Evolutionary conservation across 305 asterid genomes (phyloP).

Genomic region (Withania somnifera): DNA sequence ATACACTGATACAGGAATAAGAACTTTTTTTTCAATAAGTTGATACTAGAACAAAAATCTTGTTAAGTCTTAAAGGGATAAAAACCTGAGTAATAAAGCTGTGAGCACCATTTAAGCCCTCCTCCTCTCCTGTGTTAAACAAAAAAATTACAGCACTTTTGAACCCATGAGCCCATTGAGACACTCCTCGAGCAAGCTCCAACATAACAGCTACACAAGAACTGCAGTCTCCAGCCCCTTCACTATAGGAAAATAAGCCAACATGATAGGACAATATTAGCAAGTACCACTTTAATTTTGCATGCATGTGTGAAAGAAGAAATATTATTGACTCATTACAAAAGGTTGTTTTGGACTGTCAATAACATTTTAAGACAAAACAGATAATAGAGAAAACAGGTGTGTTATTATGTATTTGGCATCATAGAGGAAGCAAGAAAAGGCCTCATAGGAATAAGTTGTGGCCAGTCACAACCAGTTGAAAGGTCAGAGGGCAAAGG

Average conservation of each 20-base stretch:
- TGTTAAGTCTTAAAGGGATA: neutral
- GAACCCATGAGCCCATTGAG: slow-evolving; percentile 98
- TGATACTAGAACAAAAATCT: neutral
- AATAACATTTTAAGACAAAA: neutral
- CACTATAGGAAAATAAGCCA: slow-evolving; percentile 35
- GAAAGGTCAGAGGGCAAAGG: neutral
- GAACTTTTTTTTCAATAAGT: neutral
- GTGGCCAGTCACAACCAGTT: neutral
- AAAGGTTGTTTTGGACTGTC: neutral
- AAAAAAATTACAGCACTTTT: slow-evolving; percentile 74
- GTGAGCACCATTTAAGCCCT: slow-evolving; percentile 96
- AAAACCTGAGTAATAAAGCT: slow-evolving; percentile 94
- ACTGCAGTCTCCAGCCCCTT: slow-evolving; percentile 99
- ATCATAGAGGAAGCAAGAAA: neutral
- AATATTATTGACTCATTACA: neutral
- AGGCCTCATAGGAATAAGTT: neutral
- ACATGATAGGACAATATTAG: neutral
- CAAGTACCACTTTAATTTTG: neutral
- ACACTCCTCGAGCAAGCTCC: slow-evolving; percentile 97
- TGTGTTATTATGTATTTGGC: neutral
- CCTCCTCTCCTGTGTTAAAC: slow-evolving; percentile 98
- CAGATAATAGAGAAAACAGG: neutral
- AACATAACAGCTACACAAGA: slow-evolving; percentile 96
- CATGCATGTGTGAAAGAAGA: neutral
- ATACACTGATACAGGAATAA: neutral